Conservation (phyloP, 495 filamentous ascomycete species). For the Daldinia decipiens region DNA sequence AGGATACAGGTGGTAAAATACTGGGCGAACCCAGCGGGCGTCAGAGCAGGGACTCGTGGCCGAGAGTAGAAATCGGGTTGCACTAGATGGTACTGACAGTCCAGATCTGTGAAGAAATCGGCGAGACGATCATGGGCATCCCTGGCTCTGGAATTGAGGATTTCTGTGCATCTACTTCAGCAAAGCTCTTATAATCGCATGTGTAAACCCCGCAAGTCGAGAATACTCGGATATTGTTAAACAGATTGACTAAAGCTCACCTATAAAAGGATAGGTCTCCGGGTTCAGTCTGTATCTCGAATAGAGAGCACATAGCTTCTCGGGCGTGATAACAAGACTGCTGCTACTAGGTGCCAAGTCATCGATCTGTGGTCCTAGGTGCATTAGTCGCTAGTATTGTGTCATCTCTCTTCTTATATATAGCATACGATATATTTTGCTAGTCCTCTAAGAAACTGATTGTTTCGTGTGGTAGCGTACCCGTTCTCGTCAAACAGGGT, state of each 20-base stretch:
- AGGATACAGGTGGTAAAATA: slow-evolving; percentile 82
- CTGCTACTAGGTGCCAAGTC: slow-evolving; percentile 73
- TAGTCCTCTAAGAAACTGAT: slow-evolving; percentile 78
- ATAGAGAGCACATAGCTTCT: slow-evolving; percentile 85
- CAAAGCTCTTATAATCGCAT: slow-evolving; percentile 4
- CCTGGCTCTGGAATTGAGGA: slow-evolving; percentile 57
- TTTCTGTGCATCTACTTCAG: slow-evolving; percentile 45
- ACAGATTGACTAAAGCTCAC: slow-evolving; percentile 38
- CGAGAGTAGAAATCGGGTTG: slow-evolving; percentile 67
- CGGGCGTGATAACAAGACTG: slow-evolving; percentile 81
- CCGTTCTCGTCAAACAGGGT: slow-evolving; percentile 76
- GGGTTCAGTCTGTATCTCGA: slow-evolving; percentile 66
- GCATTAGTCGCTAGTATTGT: slow-evolving; percentile 18
- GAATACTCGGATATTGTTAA: background rate
- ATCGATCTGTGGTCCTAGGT: slow-evolving; percentile 70
- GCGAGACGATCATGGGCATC: slow-evolving; percentile 56
- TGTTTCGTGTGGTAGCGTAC: slow-evolving; percentile 72
- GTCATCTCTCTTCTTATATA: background rate
- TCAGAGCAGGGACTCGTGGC: slow-evolving; percentile 80
- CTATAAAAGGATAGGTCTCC: slow-evolving; percentile 62
- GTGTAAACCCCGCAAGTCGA: background rate
- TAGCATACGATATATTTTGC: slow-evolving; percentile 78
- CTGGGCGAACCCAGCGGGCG: slow-evolving; percentile 78
- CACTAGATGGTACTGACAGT: slow-evolving; percentile 83
- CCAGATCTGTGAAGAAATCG: slow-evolving; percentile 77